These are phyloP conservation scores for Parmales sp. DNA, from an alignment of 108 stramenopile species.

Conservation along the genomic window DNA sequence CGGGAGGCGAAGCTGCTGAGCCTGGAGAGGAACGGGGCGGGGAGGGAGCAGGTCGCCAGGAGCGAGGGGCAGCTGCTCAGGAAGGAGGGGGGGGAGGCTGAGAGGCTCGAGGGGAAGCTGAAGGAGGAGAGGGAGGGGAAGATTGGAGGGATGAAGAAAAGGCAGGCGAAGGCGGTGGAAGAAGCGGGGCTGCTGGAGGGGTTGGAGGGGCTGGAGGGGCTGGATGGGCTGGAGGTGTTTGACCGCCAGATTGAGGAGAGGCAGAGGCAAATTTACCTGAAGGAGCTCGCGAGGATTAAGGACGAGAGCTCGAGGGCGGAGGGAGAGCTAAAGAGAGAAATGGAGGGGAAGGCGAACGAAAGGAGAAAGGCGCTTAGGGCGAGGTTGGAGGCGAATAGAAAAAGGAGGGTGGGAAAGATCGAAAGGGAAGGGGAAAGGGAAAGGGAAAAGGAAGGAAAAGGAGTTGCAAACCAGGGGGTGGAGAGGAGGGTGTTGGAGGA, in stretches of 20 bases:
- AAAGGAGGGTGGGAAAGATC: not conserved
- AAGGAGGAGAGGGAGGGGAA: not conserved
- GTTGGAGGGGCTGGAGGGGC: not conserved
- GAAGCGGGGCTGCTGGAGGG: not conserved
- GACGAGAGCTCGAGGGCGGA: not conserved
- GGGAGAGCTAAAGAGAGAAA: constrained; percentile 4
- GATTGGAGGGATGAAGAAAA: not conserved
- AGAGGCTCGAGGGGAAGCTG: not conserved
- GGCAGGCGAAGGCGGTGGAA: not conserved
- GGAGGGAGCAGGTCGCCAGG: too few species aligned
- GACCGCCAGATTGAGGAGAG: not conserved
- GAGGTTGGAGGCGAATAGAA: constrained; percentile 3
- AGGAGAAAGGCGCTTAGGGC: not conserved
- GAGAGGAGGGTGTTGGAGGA: not conserved
- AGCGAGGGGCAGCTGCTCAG: not conserved
- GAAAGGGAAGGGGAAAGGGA: not conserved
- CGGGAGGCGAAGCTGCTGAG: not conserved
- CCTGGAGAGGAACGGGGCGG: not conserved
- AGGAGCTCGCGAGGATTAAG: not conserved
- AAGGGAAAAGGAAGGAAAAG: constrained; percentile 2
- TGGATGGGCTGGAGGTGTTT: not conserved
- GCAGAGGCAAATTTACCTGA: not conserved
- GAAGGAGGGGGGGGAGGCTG: not conserved
- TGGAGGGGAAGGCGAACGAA: not conserved
- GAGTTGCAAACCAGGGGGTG: not conserved